Evolutionary conservation across 2,329 filamentous ascomycete genomes (phyloP), one percentile per base, ranked within the genome.

Genomic region (Talaromyces albobiverticillius): DNA sequence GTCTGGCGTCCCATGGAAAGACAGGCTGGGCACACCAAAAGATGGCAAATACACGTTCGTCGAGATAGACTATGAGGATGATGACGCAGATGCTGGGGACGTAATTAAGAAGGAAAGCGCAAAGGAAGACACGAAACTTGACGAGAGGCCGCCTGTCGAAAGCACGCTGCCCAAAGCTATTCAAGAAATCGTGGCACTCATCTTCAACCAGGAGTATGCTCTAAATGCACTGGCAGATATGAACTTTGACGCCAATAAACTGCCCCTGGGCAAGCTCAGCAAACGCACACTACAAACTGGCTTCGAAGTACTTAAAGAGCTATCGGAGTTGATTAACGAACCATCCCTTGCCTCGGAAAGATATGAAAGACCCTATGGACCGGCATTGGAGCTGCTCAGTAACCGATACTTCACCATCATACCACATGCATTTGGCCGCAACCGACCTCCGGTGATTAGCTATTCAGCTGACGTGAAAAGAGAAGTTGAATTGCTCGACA

Each of bases 211-310:
- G 54, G 68, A 85, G 20, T 86, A 86, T 66, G 90, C 95, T 69
- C 76, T 82, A 20, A 79, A 79, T 18, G 82, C 71, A 1, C 67
- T 79, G 65, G 67, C 66, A 2, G 64, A 67, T 4, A 70, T 78
- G 64, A 67, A 70, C 1, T 78, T 78, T 49, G 74, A 79, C 46
- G 71, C 70, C 1, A 66, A 87, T 59, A 95, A 95, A 69, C 76
- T 95, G 38, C 90, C 90, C 0, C 76, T 95, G 1, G 91, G 90
- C 4, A 95, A 94, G 67, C 79, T 95, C 22, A 90, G 88, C 76
- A 90, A 92, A 64, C 74, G 80, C 11, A 94, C 89, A 18, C 87
- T 95, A 60, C 81, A 79, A 25, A 79, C 81, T 13, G 91, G 90
- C 7, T 95, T 89, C 66, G 82, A 90, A 63, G 78, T 85, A 6